Conservation (phyloP, 768 basidiomycete species). For the Lactarius akahatsu region DNA sequence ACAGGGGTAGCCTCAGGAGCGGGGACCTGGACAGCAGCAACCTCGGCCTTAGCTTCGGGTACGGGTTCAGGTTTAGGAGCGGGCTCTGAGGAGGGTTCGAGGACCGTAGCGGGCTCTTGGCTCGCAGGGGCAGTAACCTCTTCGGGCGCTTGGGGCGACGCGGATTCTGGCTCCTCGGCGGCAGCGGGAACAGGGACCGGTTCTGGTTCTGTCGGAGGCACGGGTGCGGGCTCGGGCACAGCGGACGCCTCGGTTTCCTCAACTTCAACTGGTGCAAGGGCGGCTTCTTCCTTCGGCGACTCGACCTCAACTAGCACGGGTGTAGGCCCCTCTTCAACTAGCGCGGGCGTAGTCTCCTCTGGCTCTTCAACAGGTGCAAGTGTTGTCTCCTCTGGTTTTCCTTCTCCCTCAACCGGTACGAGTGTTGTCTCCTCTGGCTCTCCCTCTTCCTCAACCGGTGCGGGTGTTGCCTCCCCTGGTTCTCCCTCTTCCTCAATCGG, state of each 20-base stretch:
- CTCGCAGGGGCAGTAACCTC: background rate
- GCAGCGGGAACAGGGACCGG: background rate
- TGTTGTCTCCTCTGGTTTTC: background rate
- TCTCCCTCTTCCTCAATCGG: slow-evolving; percentile 1
- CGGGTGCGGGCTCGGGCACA: slow-evolving; percentile 3
- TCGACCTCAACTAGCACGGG: background rate
- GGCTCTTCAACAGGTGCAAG: slow-evolving; percentile 6
- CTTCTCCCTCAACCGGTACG: background rate
- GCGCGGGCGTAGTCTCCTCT: slow-evolving; percentile 2
- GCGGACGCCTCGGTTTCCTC: slow-evolving; percentile 3
- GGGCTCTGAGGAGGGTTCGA: background rate
- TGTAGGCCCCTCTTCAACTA: background rate
- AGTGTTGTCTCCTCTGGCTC: background rate
- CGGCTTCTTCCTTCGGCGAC: slow-evolving; percentile 13
- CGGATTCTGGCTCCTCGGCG: background rate
- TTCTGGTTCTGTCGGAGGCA: background rate
- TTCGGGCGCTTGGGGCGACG: background rate
- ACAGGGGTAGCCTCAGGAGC: background rate
- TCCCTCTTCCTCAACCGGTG: background rate
- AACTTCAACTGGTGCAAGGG: background rate
- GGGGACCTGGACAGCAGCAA: background rate
- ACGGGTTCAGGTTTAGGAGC: background rate
- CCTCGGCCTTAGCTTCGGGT: background rate
- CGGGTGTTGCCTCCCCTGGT: slow-evolving; percentile 5
- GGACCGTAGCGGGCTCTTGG: background rate